Conservation (phyloP, 805 yeast genomes). For the Candida patagonica region DNA sequence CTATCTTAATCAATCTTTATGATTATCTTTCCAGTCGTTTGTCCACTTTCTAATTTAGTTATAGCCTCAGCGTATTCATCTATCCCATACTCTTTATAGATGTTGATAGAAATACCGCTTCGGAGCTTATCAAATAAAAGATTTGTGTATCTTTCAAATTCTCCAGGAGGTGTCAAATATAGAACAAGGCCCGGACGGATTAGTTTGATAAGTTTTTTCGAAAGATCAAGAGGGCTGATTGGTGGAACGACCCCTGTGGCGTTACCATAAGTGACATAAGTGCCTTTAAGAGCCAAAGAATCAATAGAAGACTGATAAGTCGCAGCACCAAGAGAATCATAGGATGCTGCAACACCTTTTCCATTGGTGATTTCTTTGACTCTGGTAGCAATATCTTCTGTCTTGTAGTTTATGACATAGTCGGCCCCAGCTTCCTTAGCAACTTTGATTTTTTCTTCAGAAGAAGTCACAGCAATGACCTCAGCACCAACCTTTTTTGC, state of each 20-base stretch:
- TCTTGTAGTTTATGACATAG: conserved; percentile 39
- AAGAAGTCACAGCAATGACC: conserved; percentile 78
- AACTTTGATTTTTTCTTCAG: conserved; percentile 55
- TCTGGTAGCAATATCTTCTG: conserved; percentile 23
- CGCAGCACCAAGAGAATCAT: conserved; percentile 44
- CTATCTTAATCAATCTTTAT: conserved; percentile 46
- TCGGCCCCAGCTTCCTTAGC: conserved; percentile 76
- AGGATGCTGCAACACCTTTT: conserved; percentile 26
- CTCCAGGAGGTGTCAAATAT: conserved; percentile 50
- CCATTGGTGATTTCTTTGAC: conserved; percentile 27
- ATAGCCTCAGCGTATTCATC: conserved; percentile 56
- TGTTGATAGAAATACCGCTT: conserved; percentile 38
- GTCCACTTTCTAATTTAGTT: conserved; percentile 51
- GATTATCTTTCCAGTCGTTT: conserved; percentile 66
- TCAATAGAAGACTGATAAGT: conserved; percentile 58
- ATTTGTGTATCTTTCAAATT: conserved; percentile 36
- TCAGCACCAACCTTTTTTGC: conserved; percentile 57
- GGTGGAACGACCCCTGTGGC: conserved; percentile 81
- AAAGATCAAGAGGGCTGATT: conserved; percentile 37
- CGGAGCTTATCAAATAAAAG: conserved; percentile 35
- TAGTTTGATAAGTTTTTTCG: conserved; percentile 55
- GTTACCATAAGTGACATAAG: conserved; percentile 71
- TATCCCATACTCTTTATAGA: conserved; percentile 48
- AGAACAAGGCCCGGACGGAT: conserved; percentile 51
- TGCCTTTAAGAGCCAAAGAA: conserved; percentile 54